Evolutionary conservation across 2,329 filamentous ascomycete species (phyloP), one percentile per base, ranked within the genome.

Genomic region (Ceratocystis eucalypticola): DNA sequence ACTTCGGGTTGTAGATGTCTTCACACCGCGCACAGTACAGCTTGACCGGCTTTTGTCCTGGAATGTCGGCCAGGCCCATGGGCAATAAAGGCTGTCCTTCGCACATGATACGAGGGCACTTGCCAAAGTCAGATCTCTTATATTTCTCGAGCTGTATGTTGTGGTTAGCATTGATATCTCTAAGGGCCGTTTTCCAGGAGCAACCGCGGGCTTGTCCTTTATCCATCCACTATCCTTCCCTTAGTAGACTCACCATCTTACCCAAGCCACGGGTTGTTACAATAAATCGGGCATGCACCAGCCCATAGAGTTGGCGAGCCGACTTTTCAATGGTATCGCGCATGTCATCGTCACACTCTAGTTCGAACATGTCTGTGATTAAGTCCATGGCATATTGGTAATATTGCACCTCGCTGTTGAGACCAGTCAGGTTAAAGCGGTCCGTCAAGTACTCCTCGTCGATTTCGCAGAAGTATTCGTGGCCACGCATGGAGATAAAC

Each of bases 381-480:
- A 99, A 85, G 74, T 99, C 94, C 59, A 99, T 84, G 17, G 94
- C 94, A 84, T 99, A 96, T 77, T 99, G 94, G 74, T 99, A 99
- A 80, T 97, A 96, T 74, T 96, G 90, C 15, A 99, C 94, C 75
- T 99, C 94, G 45, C 91, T 93, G 77, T 97, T 96, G 63, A 99
- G 84, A 46, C 94, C 94, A 0, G 94, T 99, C 69, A 99, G 81
- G 78, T 99, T 99, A 83, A 99, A 99, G 63, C 94, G 87, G 76
- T 99, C 94, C 64, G 92, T 97, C 61, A 99, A 83, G 77, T 99
- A 99, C 73, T 99, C 94, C 76, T 99, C 94, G 77, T 99, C 94
- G 73, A 99, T 97, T 75, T 99, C 94, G 83, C 94, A 99, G 74
- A 97, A 99, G 78, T 99, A 99, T 76, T 99, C 94, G 77, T 99